A percentile compares a stretch with the other conserved stretches of the same genome.
These are phyloP conservation scores for Heritiera fomes DNA, from an alignment of 345 rosid species.

Conservation along the genomic window DNA sequence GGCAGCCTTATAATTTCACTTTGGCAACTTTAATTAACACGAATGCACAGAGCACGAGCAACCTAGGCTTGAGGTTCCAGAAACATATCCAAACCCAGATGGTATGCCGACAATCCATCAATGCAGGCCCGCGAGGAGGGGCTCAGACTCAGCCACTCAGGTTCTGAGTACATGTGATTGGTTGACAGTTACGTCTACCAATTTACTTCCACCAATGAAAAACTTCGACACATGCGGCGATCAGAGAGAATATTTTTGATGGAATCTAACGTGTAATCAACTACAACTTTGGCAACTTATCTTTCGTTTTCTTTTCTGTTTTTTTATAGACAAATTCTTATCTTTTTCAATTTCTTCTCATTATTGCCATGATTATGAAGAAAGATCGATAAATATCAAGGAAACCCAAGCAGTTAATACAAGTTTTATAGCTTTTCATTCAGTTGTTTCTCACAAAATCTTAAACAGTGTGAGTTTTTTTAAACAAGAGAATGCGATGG, in stretches of 20 bases:
- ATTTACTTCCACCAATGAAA: not conserved
- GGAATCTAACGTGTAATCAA: not conserved
- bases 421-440: not conserved
- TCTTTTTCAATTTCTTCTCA: not conserved
- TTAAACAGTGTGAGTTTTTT: not conserved
- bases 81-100: not conserved
- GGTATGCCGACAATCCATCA: not conserved
- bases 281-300: not conserved
- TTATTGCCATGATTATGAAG: not conserved
- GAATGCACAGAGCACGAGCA: not conserved
- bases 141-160: not conserved
- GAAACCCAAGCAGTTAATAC: not conserved
- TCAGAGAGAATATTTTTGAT: not conserved
- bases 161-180: not conserved
- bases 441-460: not conserved
- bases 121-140: not conserved
- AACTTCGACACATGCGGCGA: not conserved
- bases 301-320: not conserved
- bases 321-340: not conserved
- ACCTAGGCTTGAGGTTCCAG: not conserved
- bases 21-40: not conserved
- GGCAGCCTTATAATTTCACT: no score
- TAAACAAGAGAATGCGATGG: not conserved
- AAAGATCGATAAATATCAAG: not conserved
- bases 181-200: not conserved